A percentile compares a stretch with the other conserved stretches of the same genome.
phyloP scores from a whole-genome alignment of 2,329 filamentous ascomycete species.

The Nemania diffusa region DNA sequence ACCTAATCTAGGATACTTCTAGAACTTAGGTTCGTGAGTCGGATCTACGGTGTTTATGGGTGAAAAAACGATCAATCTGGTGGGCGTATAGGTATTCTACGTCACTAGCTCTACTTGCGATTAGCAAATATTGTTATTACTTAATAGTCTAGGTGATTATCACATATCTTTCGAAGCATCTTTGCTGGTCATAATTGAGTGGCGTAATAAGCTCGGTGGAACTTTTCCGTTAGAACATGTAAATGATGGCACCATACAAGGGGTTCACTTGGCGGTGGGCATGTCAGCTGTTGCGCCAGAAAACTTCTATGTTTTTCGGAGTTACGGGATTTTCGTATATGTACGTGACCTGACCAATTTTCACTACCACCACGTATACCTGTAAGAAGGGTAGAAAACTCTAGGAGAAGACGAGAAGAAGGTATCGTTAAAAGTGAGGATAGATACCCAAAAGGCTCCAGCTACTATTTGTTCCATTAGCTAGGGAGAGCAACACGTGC shows the following conservation, averaged over 20 bases:
- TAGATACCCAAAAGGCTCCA: too few species aligned
- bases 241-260: conserved; percentile 3
- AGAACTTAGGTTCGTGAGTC: conserved; percentile 4
- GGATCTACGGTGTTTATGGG: background rate
- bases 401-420: too few species aligned
- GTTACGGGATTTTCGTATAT: background rate
- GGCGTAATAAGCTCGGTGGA: conserved; percentile 15
- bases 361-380: background rate
- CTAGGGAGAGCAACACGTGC: too few species aligned
- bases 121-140: background rate
- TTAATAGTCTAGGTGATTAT: background rate
- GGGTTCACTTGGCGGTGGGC: conserved; percentile 1
- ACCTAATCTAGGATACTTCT: background rate
- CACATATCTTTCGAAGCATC: background rate
- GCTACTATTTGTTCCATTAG: too few species aligned
- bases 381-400: too few species aligned
- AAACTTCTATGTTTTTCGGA: background rate
- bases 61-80: background rate
- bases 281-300: conserved; percentile 16
- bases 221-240: conserved; percentile 2
- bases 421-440: too few species aligned
- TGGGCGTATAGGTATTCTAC: background rate
- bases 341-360: background rate
- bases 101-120: background rate
- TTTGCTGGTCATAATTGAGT: background rate